Conservation (phyloP, 148 eudicot species). For the Rhododendron henanense region DNA sequence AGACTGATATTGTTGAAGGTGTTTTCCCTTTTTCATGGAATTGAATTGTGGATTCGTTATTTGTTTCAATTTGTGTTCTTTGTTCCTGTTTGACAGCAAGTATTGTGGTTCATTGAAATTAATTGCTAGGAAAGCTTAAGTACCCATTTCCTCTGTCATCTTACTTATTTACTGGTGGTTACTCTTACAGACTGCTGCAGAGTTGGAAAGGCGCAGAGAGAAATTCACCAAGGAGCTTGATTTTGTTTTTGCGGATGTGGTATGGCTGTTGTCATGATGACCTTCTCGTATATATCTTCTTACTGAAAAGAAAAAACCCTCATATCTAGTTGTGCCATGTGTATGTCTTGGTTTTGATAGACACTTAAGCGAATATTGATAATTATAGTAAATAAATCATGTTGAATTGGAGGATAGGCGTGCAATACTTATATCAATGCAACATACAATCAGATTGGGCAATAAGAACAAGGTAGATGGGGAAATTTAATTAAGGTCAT, state of each 20-base stretch:
- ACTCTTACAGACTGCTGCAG: constrained; percentile 70
- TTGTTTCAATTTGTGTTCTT: background rate
- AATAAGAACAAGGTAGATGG: background rate
- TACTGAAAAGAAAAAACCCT: background rate
- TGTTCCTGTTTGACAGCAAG: background rate
- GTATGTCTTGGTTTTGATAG: constrained; percentile 12
- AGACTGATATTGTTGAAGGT: background rate
- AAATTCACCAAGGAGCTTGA: constrained; percentile 83
- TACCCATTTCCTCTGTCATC: background rate
- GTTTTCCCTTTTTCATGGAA: background rate
- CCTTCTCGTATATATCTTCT: constrained; percentile 5
- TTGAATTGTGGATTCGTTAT: background rate
- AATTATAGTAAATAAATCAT: background rate
- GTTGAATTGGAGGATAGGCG: background rate
- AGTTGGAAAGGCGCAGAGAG: constrained; percentile 63
- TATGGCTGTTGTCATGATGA: constrained; percentile 27
- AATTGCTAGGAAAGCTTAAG: background rate
- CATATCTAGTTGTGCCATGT: constrained; percentile 10
- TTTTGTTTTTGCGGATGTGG: constrained; percentile 92
- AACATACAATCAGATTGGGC: constrained; percentile 4
- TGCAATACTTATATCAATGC: background rate
- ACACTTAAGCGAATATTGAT: background rate
- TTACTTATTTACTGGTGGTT: background rate
- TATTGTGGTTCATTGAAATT: background rate
- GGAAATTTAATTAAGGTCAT: background rate